A percentile compares a stretch with the other conserved stretches of the same genome.
Conservation (phyloP, 257 asterid genomes). For the Parsonsia alboflavescens region DNA sequence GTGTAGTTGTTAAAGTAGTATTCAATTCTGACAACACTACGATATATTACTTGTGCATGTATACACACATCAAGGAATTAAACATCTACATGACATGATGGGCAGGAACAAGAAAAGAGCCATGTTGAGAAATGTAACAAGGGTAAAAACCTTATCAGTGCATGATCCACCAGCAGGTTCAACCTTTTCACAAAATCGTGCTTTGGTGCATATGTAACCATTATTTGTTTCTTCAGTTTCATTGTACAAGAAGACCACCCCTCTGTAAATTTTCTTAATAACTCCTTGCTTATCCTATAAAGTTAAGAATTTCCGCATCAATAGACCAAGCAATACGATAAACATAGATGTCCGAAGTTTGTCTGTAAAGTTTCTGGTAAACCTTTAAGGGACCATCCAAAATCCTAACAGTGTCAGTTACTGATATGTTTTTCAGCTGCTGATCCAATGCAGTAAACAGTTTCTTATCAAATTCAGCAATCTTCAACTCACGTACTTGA, state of each 20-base stretch:
- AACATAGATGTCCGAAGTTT: slow-evolving; percentile 12
- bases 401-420: slow-evolving; percentile 62
- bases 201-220: slow-evolving; percentile 69
- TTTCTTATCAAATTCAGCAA: slow-evolving; percentile 83
- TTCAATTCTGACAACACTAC: not conserved
- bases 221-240: slow-evolving; percentile 55
- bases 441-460: slow-evolving; percentile 70
- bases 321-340: not conserved
- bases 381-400: slow-evolving; percentile 90
- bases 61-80: not conserved
- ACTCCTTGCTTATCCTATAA: slow-evolving; percentile 80
- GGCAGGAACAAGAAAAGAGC: not conserved
- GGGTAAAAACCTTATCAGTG: slow-evolving; percentile 54
- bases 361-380: slow-evolving; percentile 12
- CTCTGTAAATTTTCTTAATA: slow-evolving; percentile 75
- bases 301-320: slow-evolving; percentile 10
- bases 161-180: slow-evolving; percentile 38
- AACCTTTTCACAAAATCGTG: slow-evolving; percentile 69
- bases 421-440: slow-evolving; percentile 53
- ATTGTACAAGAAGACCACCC: slow-evolving; percentile 63
- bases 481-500: slow-evolving; percentile 56
- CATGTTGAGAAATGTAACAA: slow-evolving; percentile 3
- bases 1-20: not conserved
- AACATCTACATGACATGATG: not conserved
- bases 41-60: not conserved